Evolutionary conservation across 352 stramenopile species (phyloP).

Genomic region (Globisporangium okanoganense): DNA sequence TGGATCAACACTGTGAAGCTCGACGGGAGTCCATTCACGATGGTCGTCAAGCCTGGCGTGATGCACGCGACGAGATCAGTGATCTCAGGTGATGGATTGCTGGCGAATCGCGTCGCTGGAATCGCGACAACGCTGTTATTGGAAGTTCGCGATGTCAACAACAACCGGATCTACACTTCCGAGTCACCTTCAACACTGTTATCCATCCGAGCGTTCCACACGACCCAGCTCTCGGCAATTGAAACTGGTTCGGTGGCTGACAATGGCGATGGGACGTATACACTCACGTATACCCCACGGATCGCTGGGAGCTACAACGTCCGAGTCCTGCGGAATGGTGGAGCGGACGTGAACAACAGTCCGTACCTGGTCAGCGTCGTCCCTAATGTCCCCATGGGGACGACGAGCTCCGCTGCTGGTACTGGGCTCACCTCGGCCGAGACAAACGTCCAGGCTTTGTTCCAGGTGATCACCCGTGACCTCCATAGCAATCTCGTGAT

Average conservation of each 20-base stretch:
- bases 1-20: constrained; percentile 37
- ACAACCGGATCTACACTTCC: constrained; percentile 51
- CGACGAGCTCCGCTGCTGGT: constrained; percentile 40
- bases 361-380: constrained; percentile 56
- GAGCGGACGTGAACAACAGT: constrained; percentile 46
- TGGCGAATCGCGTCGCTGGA: constrained; percentile 39
- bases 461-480: constrained; percentile 56
- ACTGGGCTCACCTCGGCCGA: constrained; percentile 27
- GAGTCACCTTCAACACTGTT: constrained; percentile 15
- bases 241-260: constrained; percentile 31
- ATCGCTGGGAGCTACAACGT: constrained; percentile 43
- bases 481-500: constrained; percentile 47
- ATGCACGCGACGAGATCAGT: constrained; percentile 40
- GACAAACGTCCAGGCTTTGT: constrained; percentile 58
- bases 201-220: constrained; percentile 39
- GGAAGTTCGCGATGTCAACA: constrained; percentile 47
- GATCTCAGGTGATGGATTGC: constrained; percentile 42
- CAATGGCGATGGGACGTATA: constrained; percentile 50
- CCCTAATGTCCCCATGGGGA: constrained; percentile 33
- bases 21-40: constrained; percentile 33
- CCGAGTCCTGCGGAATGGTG: constrained; percentile 33
- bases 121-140: constrained; percentile 34
- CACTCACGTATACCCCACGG: constrained; percentile 39
- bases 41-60: constrained; percentile 35
- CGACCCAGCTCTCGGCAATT: constrained; percentile 18